Evolutionary conservation across 345 rosid genomes (phyloP).

Genomic region (Anacardium occidentale): DNA sequence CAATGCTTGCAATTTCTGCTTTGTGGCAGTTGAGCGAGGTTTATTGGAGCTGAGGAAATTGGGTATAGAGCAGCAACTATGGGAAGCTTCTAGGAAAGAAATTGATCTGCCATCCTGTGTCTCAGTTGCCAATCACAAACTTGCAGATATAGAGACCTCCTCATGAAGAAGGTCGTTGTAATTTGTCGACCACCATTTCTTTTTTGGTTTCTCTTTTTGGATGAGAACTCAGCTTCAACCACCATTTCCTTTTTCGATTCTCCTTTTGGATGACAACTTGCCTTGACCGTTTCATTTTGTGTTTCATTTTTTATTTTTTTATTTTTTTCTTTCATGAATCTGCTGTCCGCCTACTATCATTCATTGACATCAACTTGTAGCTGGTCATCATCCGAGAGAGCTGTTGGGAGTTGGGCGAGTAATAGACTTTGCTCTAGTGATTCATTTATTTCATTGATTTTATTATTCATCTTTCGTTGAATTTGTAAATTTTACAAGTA

Average conservation of each 20-base stretch:
- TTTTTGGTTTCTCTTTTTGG: too few relatives aligned
- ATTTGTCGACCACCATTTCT: background rate
- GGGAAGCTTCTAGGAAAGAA: constrained; percentile 83
- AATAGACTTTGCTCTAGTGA: constrained; percentile 11
- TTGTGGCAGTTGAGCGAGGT: constrained; percentile 69
- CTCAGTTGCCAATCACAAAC: constrained; percentile 28
- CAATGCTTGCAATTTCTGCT: background rate
- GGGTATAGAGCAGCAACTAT: constrained; percentile 83
- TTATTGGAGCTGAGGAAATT: constrained; percentile 75
- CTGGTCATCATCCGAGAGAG: constrained; percentile 2
- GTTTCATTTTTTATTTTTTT: background rate
- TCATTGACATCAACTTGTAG: background rate
- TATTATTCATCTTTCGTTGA: background rate
- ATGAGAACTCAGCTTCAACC: background rate
- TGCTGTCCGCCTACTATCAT: background rate
- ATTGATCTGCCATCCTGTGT: constrained; percentile 39
- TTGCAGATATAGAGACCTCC: constrained; percentile 23
- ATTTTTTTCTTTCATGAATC: constrained; percentile 10
- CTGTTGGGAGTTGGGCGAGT: background rate
- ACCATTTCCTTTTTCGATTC: too few relatives aligned
- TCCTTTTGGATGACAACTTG: too few relatives aligned
- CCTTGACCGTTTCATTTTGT: constrained; percentile 6
- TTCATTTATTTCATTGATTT: constrained; percentile 1
- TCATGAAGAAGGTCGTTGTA: background rate
- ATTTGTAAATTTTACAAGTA: background rate